Base-by-base conservation (phyloP, 768 basidiomycete species). In the Amanita rubescens region DNA sequence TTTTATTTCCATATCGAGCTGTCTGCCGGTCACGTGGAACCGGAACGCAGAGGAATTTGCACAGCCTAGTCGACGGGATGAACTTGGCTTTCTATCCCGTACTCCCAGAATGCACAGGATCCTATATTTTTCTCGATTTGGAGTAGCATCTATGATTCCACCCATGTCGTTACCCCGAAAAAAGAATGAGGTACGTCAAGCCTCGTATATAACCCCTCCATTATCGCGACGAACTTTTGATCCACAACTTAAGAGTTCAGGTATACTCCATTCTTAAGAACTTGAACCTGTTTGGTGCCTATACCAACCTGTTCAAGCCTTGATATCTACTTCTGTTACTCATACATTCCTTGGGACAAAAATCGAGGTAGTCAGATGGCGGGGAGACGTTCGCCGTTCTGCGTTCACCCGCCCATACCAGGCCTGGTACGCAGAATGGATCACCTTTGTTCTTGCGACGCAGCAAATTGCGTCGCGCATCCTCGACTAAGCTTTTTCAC, bases 221-320 rank as follows among this genome's bases (percentile, higher is more conserved):
- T 22, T 39, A 14, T 42, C 25, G 19, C n/a, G 20, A 27, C 17
- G 12, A 19, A n/a, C n/a, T n/a, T n/a, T 52, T 52, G 51, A 52
- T 51, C 49, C 35, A 35, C 38, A 19, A 14, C n/a, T 17, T 17
- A 22, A 14, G 12, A 20, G 33, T 37, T 20, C 17, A 37, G 35
- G 47, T 49, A 34, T 12, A 22, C 47, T 50, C 51, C 51, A 41
- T 51, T 51, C 39, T 32, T 27, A 19, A 30, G 27, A 30, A 30
- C 51, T 51, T 10, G 27, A 12, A 42, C 22, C 11, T 22, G 39
- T 43, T 34, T 42, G 27, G 51, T 50, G 20, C 47, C 39, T 34
- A 39, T 50, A 50, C 37, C 37, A 50, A 50, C 49, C n/a, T 12
- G n/a, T 17, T 22, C 24, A 30, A 27, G 34, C 22, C 14, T 43